Conservation (phyloP, 106 monocot genomes). For the Triglochin maritima region DNA sequence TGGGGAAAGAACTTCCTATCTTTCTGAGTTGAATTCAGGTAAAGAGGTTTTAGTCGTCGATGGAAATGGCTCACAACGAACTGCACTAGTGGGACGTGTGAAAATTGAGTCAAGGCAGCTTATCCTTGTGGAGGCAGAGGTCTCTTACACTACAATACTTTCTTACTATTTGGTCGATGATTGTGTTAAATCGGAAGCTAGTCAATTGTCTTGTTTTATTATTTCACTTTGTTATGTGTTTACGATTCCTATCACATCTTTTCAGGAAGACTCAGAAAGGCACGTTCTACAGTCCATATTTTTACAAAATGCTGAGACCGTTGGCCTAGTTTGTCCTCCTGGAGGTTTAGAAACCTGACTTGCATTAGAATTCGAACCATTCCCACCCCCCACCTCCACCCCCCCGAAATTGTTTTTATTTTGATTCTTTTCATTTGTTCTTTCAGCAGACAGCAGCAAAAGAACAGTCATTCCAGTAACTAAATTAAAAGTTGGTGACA, state of each 20-base stretch:
- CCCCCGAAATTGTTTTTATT: background rate
- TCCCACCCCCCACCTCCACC: no score
- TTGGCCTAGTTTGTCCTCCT: slow-evolving; percentile 18
- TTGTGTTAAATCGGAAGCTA: no score
- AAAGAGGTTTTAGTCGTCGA: slow-evolving; percentile 61
- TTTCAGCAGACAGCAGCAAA: background rate
- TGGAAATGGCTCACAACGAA: slow-evolving; percentile 41
- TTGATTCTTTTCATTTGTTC: background rate
- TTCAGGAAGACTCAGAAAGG: slow-evolving; percentile 16
- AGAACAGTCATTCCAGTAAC: slow-evolving; percentile 15
- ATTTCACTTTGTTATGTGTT: background rate
- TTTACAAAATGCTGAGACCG: slow-evolving; percentile 29
- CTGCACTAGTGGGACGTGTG: slow-evolving; percentile 73
- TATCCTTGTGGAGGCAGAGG: slow-evolving; percentile 78
- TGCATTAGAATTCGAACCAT: background rate
- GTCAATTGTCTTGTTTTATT: background rate
- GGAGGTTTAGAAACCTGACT: slow-evolving; percentile 7
- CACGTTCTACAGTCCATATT: slow-evolving; percentile 10
- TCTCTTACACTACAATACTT: slow-evolving; percentile 3
- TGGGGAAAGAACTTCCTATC: slow-evolving; percentile 68
- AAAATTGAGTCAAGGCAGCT: slow-evolving; percentile 77
- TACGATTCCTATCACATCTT: background rate
- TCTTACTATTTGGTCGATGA: no score
- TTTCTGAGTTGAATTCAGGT: slow-evolving; percentile 69
- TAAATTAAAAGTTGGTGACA: slow-evolving; percentile 14